Evolutionary conservation across 2,329 filamentous ascomycete genomes (phyloP).

Genomic region (Purpureocillium lavendulum): DNA sequence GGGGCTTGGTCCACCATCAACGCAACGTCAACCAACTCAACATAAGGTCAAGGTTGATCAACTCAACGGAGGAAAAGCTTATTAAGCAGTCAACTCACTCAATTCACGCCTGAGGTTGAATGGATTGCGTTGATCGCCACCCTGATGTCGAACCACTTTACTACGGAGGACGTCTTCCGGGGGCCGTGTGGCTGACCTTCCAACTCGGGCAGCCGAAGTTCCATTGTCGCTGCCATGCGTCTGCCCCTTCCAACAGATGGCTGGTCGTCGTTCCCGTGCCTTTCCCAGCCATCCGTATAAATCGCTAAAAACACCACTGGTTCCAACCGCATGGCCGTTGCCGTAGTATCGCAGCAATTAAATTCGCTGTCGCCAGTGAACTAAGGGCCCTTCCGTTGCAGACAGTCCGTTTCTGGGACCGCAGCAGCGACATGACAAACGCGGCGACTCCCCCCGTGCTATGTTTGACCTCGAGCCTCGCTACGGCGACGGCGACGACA

Average conservation of each 20-base stretch:
- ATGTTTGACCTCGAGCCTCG: not conserved
- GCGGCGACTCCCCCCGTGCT: not conserved
- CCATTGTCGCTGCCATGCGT: not conserved
- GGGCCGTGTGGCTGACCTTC: slow-evolving; percentile 1
- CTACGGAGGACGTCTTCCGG: not conserved
- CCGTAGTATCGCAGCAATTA: not conserved
- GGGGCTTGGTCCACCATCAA: too few species aligned
- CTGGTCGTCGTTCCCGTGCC: not conserved
- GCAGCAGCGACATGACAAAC: not conserved
- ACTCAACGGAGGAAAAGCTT: too few species aligned
- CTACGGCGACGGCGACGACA: not conserved
- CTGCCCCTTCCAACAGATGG: not conserved
- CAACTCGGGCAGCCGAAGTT: not conserved
- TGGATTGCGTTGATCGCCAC: too few species aligned
- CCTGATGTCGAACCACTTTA: not conserved
- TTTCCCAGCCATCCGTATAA: not conserved
- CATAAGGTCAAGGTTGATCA: too few species aligned
- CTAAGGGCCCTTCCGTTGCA: not conserved
- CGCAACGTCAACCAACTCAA: too few species aligned
- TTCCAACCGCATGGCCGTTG: too few species aligned
- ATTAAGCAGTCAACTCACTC: too few species aligned
- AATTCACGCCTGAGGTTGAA: too few species aligned
- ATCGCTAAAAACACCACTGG: not conserved
- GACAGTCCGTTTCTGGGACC: not conserved
- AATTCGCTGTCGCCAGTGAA: not conserved